phyloP scores from a whole-genome alignment of 441 rosid genomes.

The Erodium texanum region DNA sequence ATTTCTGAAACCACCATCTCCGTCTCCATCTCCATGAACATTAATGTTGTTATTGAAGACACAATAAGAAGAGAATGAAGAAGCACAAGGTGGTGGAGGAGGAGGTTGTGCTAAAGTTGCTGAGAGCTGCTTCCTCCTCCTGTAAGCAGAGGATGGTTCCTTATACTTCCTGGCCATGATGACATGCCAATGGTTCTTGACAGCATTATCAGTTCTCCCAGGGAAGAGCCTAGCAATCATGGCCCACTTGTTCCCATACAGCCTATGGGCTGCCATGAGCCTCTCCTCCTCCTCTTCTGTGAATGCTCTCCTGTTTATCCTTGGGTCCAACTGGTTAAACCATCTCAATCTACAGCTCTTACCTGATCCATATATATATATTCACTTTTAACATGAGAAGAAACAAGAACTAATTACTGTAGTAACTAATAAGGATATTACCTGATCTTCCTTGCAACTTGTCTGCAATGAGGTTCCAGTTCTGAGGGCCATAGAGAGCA shows the following conservation, averaged over 20 bases:
- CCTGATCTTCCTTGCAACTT: slow-evolving; percentile 85
- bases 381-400: no score
- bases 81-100: slow-evolving; percentile 24
- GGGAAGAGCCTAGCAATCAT: slow-evolving; percentile 84
- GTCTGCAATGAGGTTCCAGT: slow-evolving; percentile 85
- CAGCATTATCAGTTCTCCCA: slow-evolving; percentile 82
- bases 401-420: no score
- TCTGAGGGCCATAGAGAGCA: slow-evolving; percentile 71
- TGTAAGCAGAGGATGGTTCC: slow-evolving; percentile 56
- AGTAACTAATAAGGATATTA: slow-evolving; percentile 19
- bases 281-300: slow-evolving; percentile 80
- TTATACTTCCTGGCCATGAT: slow-evolving; percentile 77
- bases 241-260: slow-evolving; percentile 90
- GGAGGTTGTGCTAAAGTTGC: slow-evolving; percentile 23
- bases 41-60: no score
- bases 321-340: slow-evolving; percentile 86
- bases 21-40: background rate
- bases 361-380: slow-evolving; percentile 24
- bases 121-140: slow-evolving; percentile 41
- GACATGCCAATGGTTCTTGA: slow-evolving; percentile 89
- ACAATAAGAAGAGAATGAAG: slow-evolving; percentile 23
- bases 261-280: slow-evolving; percentile 68
- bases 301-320: slow-evolving; percentile 68
- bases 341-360: slow-evolving; percentile 82
- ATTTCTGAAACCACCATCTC: no score